A percentile compares a stretch with the other conserved stretches of the same genome.
These are phyloP conservation scores for Cladophialophora carrionii DNA, from an alignment of 2,329 filamentous ascomycete species.

Conservation along the genomic window DNA sequence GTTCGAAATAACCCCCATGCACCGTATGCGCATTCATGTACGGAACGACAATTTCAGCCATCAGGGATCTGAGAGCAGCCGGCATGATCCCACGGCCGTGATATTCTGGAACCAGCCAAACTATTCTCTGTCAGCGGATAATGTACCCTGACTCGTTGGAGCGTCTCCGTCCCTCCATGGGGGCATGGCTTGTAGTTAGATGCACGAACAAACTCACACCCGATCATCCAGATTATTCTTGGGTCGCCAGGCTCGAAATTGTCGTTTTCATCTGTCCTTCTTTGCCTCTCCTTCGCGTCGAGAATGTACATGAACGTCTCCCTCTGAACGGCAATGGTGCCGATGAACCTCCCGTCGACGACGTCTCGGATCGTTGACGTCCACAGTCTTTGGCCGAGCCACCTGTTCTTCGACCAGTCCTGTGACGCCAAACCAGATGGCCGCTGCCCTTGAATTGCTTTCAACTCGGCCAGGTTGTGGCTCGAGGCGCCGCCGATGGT, in stretches of 20 bases:
- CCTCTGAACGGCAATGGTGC: conserved; percentile 37
- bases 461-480: conserved; percentile 10
- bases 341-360: conserved; percentile 32
- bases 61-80: conserved; percentile 35
- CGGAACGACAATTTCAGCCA: conserved; percentile 40
- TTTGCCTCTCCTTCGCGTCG: conserved; percentile 28
- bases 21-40: conserved; percentile 40
- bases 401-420: conserved; percentile 4
- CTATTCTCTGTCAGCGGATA: conserved; percentile 2
- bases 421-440: background rate
- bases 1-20: conserved; percentile 36
- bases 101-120: conserved; percentile 37
- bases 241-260: conserved; percentile 36
- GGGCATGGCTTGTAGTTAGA: too few species aligned
- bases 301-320: conserved; percentile 40
- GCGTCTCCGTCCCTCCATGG: background rate
- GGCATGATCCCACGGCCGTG: conserved; percentile 43
- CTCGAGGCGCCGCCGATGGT: conserved; percentile 34
- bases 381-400: conserved; percentile 17
- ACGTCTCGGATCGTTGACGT: conserved; percentile 23
- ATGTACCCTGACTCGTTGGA: background rate
- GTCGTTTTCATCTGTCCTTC: conserved; percentile 34
- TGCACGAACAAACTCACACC: conserved; percentile 18
- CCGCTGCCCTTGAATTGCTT: conserved; percentile 1
- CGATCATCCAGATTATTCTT: conserved; percentile 37